Evolutionary conservation across 371 early-diverging fungal species (phyloP), one percentile per base, ranked within the genome.

Genomic region (Mucor circinelloides): DNA sequence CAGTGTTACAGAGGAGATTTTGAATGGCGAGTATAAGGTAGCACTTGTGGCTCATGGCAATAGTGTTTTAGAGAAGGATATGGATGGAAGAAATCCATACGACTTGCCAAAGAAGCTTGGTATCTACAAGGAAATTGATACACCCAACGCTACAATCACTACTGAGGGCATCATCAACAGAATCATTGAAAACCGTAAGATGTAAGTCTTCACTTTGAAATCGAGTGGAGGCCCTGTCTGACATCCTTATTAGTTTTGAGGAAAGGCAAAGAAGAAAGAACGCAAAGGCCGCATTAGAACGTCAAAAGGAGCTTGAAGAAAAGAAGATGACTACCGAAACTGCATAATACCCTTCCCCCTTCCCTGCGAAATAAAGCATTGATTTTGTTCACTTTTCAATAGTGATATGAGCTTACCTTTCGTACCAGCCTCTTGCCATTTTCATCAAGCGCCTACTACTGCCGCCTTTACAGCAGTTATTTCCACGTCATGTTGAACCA

Each of bases 111-210:
- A 91, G 75, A 65, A 85, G 57, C 78, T 85, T 23, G 90, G 87
- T 48, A 91, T 95, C 63, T 94, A 90, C 74, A 75, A 70, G 38
- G 90, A 91, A 73, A 89, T 95, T 50, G 88, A 89, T 36, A 90
- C 93, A 46, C 89, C 91, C 27, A 81, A 85, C 40, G 84, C 88
- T 54, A 85, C 89, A 58, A 83, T 95, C 58, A 94, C 95, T 12
- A 95, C 97, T 19, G 86, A 91, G 42, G 84, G 87, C 3, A 95
- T 97, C 63, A 92, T 97, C 69, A 82, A 88, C 60, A 89, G 97
- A 63, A 95, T 97, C 74, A 90, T 97, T 65, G 89, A 87, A 34
- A 91, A 94, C 76, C 89, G 95, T 55, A 81, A 91, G 65, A 73
- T 90, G 88, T 95, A 88, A 76, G 89, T 68, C 54, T 32, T 75